phyloP scores from a whole-genome alignment of 2,329 filamentous ascomycete genomes.

The Aspergillus niger region DNA sequence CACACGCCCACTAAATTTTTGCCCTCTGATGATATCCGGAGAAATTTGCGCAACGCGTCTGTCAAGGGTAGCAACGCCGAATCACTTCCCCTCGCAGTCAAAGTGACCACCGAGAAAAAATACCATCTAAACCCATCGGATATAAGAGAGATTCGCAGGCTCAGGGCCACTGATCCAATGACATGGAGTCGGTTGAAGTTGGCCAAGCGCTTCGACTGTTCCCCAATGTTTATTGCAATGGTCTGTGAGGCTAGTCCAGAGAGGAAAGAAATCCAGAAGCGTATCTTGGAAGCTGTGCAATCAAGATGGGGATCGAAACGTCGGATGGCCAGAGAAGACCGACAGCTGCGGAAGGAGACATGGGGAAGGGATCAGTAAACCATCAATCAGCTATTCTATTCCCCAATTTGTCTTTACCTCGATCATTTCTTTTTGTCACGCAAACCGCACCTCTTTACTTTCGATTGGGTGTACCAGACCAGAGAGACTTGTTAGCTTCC shows the following conservation, averaged over 20 bases:
- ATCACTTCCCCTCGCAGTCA: constrained; percentile 53
- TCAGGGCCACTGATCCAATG: constrained; percentile 58
- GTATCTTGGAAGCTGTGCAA: constrained; percentile 57
- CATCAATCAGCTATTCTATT: neutral
- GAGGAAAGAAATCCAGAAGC: constrained; percentile 50
- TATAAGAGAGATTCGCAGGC: constrained; percentile 60
- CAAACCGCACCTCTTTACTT: neutral
- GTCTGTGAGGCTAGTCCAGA: constrained; percentile 56
- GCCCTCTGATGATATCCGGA: constrained; percentile 59
- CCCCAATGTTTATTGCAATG: constrained; percentile 63
- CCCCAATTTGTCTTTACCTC: neutral
- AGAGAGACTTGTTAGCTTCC: neutral
- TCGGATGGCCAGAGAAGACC: constrained; percentile 62
- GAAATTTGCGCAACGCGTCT: constrained; percentile 46
- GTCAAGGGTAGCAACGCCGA: constrained; percentile 23
- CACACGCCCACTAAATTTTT: constrained; percentile 68
- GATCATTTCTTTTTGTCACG: neutral
- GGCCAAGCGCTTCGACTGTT: constrained; percentile 65
- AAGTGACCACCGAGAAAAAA: constrained; percentile 56
- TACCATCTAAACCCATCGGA: constrained; percentile 62
- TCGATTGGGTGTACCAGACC: neutral
- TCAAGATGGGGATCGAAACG: constrained; percentile 62
- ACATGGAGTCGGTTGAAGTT: constrained; percentile 62
- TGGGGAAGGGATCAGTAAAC: constrained; percentile 62
- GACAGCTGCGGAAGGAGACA: constrained; percentile 59